Percentiles rank a stretch among this genome's conserved stretches.
Evolutionary conservation across 2,329 filamentous ascomycete genomes (phyloP).

Genomic region (Allantophomopsis cytisporea): DNA sequence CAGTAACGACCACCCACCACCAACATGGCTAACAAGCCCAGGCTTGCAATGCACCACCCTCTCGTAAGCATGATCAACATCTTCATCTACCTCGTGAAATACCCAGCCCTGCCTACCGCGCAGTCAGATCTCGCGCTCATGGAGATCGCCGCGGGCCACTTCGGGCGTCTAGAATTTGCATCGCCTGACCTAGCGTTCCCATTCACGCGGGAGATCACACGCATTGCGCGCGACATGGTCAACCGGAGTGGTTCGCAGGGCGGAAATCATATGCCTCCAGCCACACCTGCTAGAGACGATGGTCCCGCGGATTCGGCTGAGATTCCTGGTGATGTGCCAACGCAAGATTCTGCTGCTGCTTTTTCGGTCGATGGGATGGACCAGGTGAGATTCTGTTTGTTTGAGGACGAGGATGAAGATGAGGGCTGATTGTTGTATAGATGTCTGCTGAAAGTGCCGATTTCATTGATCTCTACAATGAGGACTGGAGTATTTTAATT

Average conservation of each 20-base stretch:
- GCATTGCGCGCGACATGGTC: neutral
- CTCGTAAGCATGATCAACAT: slow-evolving; percentile 6
- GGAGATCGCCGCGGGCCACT: neutral
- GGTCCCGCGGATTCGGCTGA: neutral
- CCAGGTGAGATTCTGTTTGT: no score
- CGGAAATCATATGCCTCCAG: no score
- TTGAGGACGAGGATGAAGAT: no score
- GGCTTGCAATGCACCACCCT: slow-evolving; percentile 7
- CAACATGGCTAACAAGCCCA: neutral
- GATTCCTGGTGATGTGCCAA: neutral
- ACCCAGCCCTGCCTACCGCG: slow-evolving; percentile 1
- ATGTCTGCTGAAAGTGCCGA: no score
- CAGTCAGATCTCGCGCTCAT: slow-evolving; percentile 1
- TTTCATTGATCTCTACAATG: no score
- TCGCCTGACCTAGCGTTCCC: neutral
- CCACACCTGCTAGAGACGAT: no score
- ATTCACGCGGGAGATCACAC: neutral
- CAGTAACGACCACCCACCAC: neutral
- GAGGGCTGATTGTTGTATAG: no score
- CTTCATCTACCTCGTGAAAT: slow-evolving; percentile 7
- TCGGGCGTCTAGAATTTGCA: neutral
- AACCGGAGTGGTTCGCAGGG: neutral
- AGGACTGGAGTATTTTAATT: no score
- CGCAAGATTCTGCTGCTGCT: neutral
- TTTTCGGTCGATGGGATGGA: neutral